Conservation (phyloP, 306 rosid genomes). For the Quercus dentata region DNA sequence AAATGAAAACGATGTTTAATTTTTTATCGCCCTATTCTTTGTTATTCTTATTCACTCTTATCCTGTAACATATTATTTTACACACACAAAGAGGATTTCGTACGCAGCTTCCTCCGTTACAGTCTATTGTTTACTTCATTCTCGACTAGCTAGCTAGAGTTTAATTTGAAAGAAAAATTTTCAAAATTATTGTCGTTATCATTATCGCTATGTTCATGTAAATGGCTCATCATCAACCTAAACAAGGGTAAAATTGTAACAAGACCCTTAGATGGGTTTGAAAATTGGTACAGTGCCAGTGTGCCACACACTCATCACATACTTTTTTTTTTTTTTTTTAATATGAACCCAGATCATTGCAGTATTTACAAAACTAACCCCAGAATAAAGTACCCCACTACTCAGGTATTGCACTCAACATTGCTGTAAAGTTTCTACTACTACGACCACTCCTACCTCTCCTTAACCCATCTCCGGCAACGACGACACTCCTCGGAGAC, state of each 20-base stretch:
- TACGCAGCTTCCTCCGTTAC: neutral
- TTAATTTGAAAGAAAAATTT: too few species aligned
- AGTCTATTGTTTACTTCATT: neutral
- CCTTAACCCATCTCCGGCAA: constrained; percentile 17
- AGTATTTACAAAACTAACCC: constrained; percentile 12
- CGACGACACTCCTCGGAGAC: constrained; percentile 13
- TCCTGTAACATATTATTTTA: neutral
- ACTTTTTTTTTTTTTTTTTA: too few species aligned
- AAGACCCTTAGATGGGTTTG: constrained; percentile 5
- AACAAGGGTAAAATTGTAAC: constrained; percentile 22
- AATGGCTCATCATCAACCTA: neutral
- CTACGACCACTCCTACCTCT: constrained; percentile 34
- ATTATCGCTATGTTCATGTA: neutral
- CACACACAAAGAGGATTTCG: neutral
- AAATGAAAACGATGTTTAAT: neutral
- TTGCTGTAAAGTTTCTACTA: constrained; percentile 33
- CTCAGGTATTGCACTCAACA: constrained; percentile 72
- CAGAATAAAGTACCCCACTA: constrained; percentile 34
- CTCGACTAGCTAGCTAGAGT: too few species aligned
- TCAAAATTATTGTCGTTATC: too few species aligned
- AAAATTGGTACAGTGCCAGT: constrained; percentile 2
- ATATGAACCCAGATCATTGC: constrained; percentile 7
- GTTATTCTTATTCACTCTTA: neutral
- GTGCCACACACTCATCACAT: constrained; percentile 1
- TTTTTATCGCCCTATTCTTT: neutral